Base-by-base conservation (phyloP, 2,329 filamentous ascomycete genomes). In the Aspergillus brasiliensis region DNA sequence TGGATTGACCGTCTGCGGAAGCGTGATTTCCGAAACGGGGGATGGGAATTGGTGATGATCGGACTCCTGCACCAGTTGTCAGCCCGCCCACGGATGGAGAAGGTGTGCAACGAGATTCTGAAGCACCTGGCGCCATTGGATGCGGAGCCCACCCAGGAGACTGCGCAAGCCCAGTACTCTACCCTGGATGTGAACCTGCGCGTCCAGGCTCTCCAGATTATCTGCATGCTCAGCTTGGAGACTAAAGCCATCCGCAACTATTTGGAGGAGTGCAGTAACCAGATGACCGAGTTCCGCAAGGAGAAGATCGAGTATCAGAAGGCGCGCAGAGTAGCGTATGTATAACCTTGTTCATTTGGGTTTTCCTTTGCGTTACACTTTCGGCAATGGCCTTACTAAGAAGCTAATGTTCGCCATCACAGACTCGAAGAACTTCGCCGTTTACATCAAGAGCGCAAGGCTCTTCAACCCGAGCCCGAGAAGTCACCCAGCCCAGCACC, bases 221-320 rank as follows among this genome's bases (percentile, higher is more conserved):
- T 97, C 58, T 92, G 91, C 73, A 88, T 94, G 81, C 82, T 98
- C 62, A 93, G 91, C 2, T 84, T 93, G 58, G 89, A 92, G 70
- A 97, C 95, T 0, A 93, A 92, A 73, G 88, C 90, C 2, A 86
- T 98, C 66, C 88, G 94, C 56, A 88, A 87, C 15, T 96, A 96
- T 73, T 90, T 99, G 82, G 92, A 97, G 67, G 89, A 94, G 63
- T 96, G 93, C 77, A 92, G 90, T 65, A 91, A 94, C 71, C 91
- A 92, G 56, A 97, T 98, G 93, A 99, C 95, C 1, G 87, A 88
- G 57, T 92, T 96, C 71, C 88, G 95, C 52, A 99, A 99, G 76
- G 91, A 96, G 73, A 97, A 97, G 80, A 97, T 97, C 62, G 91
- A 96, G 65, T 90, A 88, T 77, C 94, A 98, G 77, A 86, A 92